Percentiles rank a stretch among this genome's conserved stretches.
Evolutionary conservation across 164 flowering plant species (phyloP).

Genomic region (Nelumbo lutea): DNA sequence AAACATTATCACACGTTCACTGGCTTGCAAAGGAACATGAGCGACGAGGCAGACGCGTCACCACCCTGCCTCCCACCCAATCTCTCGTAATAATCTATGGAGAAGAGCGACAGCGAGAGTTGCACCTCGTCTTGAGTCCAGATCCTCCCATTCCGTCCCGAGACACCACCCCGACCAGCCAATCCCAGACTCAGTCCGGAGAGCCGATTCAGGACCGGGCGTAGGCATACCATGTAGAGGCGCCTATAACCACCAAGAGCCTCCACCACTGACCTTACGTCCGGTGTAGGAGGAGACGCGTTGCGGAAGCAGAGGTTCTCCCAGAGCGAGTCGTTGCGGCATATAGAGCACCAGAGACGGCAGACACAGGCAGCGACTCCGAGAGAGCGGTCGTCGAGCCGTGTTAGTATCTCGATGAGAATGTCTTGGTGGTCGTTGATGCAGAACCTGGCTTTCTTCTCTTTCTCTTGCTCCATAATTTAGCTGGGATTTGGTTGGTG

Average conservation of each 20-base stretch:
- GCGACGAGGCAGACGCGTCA: slow-evolving; percentile 41
- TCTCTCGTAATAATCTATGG: slow-evolving; percentile 80
- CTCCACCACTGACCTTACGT: slow-evolving; percentile 46
- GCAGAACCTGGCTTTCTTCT: slow-evolving; percentile 29
- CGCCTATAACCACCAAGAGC: slow-evolving; percentile 78
- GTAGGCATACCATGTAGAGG: slow-evolving; percentile 63
- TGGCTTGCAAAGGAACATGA: slow-evolving; percentile 66
- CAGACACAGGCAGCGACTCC: slow-evolving; percentile 81
- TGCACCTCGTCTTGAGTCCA: slow-evolving; percentile 62
- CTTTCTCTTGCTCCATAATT: slow-evolving; percentile 4
- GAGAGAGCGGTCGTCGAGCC: slow-evolving; percentile 76
- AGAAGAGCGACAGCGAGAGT: slow-evolving; percentile 72
- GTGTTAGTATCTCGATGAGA: slow-evolving; percentile 58
- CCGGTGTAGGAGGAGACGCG: slow-evolving; percentile 39
- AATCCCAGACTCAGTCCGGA: slow-evolving; percentile 8
- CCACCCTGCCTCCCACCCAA: slow-evolving; percentile 20
- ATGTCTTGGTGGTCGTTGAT: slow-evolving; percentile 79
- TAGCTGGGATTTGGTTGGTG: not conserved
- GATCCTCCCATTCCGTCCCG: slow-evolving; percentile 21
- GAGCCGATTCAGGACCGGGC: slow-evolving; percentile 54
- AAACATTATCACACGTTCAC: slow-evolving; percentile 35
- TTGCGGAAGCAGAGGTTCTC: slow-evolving; percentile 80
- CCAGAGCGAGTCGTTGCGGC: slow-evolving; percentile 77
- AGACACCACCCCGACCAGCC: slow-evolving; percentile 4
- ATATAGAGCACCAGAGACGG: slow-evolving; percentile 62